Base-by-base conservation (phyloP, 2,329 filamentous ascomycete species). In the Scedosporium boydii region DNA sequence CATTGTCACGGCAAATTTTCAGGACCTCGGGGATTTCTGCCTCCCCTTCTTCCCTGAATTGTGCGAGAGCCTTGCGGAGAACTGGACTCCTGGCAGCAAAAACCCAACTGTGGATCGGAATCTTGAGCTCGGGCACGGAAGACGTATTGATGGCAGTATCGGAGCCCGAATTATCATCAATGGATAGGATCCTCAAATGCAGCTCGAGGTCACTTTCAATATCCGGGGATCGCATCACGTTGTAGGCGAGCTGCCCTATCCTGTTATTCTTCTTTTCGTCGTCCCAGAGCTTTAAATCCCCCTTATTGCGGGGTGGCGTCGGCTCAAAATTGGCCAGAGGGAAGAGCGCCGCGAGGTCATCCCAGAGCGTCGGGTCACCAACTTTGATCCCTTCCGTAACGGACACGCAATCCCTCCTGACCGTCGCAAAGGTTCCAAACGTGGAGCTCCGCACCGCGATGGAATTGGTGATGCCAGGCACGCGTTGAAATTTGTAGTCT, bases 401-500 rank as follows among this genome's bases (percentile, higher is more conserved):
- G 29, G 96, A 86, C 70, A 93, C 87, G 65, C 87, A 91, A 68
- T 97, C 93, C 69, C 89, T 88, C 57, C 95, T 86, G 56, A 96
- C 83, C 3, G 91, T 92, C 41, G 91, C 90, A 77, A 93, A 98
- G 0, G 93, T 90, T 4, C 95, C 95, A 74, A 90, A 96, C 0
- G 88, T 85, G 41, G 95, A 98, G 68, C 92, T 93, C 66, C 92
- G 84, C 6, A 98, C 93, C 3, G 87, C 87, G 38, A 89, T 82
- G 14, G 96, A 91, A 42, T 92, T 87, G 1, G 91, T 96, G 62
- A 99, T 84, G 51, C 90, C 92, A 1, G 95, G 89, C 7, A 99
- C 86, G 63, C 95, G 87, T 69, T 93, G 87, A 68, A 98, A 99
- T 72, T 99, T 99, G 78, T 96, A 96, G 70, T 96, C 92, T 67